Evolutionary conservation across 2,329 filamentous ascomycete species (phyloP), one percentile per base, ranked within the genome.

Genomic region (Neocatenulostroma microsporum): DNA sequence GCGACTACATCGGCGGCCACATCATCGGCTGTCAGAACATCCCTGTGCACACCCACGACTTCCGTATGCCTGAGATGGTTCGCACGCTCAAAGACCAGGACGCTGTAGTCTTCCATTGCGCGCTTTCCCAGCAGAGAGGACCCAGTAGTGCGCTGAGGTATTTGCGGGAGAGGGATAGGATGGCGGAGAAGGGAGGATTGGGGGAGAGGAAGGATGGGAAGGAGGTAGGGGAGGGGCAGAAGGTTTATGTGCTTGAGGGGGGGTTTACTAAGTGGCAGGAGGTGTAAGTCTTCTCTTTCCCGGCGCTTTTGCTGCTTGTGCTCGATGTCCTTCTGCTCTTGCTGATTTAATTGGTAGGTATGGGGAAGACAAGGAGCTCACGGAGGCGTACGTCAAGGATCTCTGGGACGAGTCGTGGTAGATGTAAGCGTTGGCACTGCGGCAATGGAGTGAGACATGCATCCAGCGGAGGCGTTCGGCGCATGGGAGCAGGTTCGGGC

Each of bases 221-320:
- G 6, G 36, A 46, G 29, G 38, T 39, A 18, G 17, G 23, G 13
- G 49, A 49, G 28, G 50, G 62, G 23, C 89, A 95, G 66, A 76
- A 78, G 51, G 81, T 96, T 4, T 82, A 75, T 59, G 78, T 96
- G 5, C 68, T 96, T 3, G 83, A 93, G 34, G 73, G 78, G 0
- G 91, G 91, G 1, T 98, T 96, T 57, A 74, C 78, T 11, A 76
- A 80, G 39, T 98, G 91, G 91, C 87, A 94, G 71, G 80, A 93
- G 64, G 68, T 73, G 49, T 82, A 64, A 50, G 56, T 60, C 19
- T 13, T 17, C 21, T 21, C 10, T 13, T 26, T 25, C 26, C n/a
- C 4, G 5, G 13, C 14, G 18, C n/a, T 6, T 10, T 14, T 21
- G 14, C 21, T 20, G 9, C 4, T 4, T 29, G 15, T 8, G 18